Conservation (phyloP, 768 basidiomycete species). For the Rhizopogon sp. region DNA sequence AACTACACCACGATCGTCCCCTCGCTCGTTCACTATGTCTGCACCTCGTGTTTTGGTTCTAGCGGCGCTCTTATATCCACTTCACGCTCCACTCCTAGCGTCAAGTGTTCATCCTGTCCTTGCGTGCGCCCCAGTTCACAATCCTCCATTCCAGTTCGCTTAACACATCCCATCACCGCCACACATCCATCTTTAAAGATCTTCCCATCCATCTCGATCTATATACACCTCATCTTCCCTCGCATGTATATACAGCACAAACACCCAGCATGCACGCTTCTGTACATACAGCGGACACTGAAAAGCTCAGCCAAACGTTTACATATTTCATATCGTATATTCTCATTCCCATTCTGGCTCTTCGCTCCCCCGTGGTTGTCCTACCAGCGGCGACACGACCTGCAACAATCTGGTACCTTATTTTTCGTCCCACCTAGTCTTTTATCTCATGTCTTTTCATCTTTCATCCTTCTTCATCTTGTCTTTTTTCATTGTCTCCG, state of each 20-base stretch:
- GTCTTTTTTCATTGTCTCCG: not conserved
- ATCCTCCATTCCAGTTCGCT: not conserved
- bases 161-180: not conserved
- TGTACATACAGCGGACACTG: slow-evolving; percentile 1
- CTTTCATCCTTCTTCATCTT: not conserved
- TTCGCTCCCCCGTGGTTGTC: not conserved
- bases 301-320: not conserved
- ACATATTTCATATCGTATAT: no score
- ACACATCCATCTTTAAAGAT: not conserved
- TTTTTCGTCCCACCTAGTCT: not conserved
- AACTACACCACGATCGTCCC: not conserved
- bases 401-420: not conserved
- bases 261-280: not conserved
- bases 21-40: not conserved
- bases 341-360: not conserved
- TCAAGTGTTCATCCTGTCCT: not conserved
- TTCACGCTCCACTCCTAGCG: not conserved
- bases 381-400: not conserved
- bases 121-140: not conserved
- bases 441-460: not conserved
- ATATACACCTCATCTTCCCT: not conserved
- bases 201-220: slow-evolving; percentile 1
- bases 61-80: not conserved
- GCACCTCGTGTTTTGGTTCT: slow-evolving; percentile 1
- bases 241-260: slow-evolving; percentile 3